phyloP scores from a whole-genome alignment of 2,329 filamentous ascomycete genomes.

The Colletotrichum sp. region DNA sequence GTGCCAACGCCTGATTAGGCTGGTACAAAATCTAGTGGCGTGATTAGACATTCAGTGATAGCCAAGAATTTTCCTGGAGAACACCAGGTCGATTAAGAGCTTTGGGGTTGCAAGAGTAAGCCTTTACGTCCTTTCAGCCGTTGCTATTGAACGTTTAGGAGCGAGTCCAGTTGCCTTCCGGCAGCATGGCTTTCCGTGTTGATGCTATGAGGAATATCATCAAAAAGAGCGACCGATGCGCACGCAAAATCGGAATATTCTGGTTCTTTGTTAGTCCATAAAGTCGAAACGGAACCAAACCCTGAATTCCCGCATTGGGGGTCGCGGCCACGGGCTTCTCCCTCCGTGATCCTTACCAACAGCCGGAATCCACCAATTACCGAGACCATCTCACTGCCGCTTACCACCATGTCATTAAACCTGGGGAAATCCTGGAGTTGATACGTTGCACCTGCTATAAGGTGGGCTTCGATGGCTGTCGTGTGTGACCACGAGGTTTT shows the following conservation, averaged over 20 bases:
- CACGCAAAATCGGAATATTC: not conserved
- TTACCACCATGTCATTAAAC: not conserved
- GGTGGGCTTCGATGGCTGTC: not conserved
- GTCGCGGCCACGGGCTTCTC: not conserved
- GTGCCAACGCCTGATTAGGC: not conserved
- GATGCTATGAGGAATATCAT: not conserved
- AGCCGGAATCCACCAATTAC: constrained; percentile 19
- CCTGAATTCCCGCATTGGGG: not conserved
- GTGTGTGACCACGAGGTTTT: not conserved
- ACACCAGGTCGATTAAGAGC: not conserved
- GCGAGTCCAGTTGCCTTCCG: not conserved
- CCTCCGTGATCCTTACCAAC: constrained; percentile 1
- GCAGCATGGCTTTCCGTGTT: not conserved
- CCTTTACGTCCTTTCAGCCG: not conserved
- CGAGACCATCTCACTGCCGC: not conserved
- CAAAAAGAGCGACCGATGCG: not conserved
- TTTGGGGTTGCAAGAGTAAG: not conserved
- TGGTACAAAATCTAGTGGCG: not conserved
- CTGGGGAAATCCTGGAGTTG: not conserved
- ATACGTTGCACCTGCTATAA: not conserved
- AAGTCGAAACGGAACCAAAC: not conserved
- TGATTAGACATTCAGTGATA: not conserved
- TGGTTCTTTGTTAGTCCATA: not conserved
- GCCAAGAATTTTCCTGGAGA: too few relatives aligned
- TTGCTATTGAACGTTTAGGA: not conserved